Conservation (phyloP, 108 stramenopile species). For the Pseudonitzschia delicatissima region DNA sequence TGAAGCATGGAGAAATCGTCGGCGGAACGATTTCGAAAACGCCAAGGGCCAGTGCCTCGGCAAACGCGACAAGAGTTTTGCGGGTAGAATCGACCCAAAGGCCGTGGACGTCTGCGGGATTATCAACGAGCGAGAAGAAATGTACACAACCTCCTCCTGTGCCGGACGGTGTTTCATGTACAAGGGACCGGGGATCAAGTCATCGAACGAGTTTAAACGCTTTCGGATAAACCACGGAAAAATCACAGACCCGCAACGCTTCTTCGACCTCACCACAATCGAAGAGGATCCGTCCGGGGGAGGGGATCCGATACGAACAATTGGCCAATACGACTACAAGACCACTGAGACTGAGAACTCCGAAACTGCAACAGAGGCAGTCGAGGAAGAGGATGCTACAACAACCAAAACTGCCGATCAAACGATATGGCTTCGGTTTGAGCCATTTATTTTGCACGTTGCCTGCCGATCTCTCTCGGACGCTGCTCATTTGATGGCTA, state of each 20-base stretch:
- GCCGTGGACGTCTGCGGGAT: slow-evolving; percentile 77
- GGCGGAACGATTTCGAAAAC: slow-evolving; percentile 58
- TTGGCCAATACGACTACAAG: slow-evolving; percentile 75
- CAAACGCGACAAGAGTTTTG: slow-evolving; percentile 82
- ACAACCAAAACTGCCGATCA: slow-evolving; percentile 7
- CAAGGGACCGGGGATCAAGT: slow-evolving; percentile 77
- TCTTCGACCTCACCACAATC: slow-evolving; percentile 71
- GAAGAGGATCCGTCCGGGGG: slow-evolving; percentile 65
- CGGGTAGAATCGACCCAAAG: slow-evolving; percentile 80
- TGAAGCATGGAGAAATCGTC: slow-evolving; percentile 24
- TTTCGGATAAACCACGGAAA: slow-evolving; percentile 76
- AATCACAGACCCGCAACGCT: slow-evolving; percentile 55
- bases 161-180: slow-evolving; percentile 82
- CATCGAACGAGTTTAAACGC: slow-evolving; percentile 48
- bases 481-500: slow-evolving; percentile 67
- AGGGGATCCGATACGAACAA: slow-evolving; percentile 71
- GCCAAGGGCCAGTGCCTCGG: slow-evolving; percentile 67
- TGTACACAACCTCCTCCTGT: slow-evolving; percentile 75
- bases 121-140: slow-evolving; percentile 67
- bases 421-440: slow-evolving; percentile 75
- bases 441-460: slow-evolving; percentile 90
- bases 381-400: not conserved
- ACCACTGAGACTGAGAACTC: slow-evolving; percentile 19
- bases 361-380: not conserved
- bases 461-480: slow-evolving; percentile 69